Conservation (phyloP, 805 yeast species). For the Cyberlindnera mississippiensis region DNA sequence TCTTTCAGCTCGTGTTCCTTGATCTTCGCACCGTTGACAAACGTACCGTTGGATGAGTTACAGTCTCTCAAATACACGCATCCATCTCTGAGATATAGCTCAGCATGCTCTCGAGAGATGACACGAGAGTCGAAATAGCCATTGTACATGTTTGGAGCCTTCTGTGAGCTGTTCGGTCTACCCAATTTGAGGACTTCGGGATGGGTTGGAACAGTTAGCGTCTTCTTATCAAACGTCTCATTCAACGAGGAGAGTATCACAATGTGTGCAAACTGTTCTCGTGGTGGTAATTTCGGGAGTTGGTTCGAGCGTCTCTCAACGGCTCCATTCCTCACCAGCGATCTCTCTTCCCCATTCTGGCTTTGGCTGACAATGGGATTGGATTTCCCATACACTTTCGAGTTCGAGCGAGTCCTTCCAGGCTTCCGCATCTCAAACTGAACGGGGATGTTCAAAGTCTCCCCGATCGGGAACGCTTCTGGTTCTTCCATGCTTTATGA, state of each 20-base stretch:
- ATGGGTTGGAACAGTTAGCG: constrained; percentile 68
- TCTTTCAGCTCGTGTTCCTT: constrained; percentile 59
- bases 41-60: constrained; percentile 93
- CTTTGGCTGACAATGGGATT: constrained; percentile 4
- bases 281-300: neutral
- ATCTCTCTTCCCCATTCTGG: constrained; percentile 1
- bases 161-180: constrained; percentile 67
- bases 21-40: constrained; percentile 72
- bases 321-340: neutral
- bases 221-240: constrained; percentile 77
- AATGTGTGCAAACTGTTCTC: constrained; percentile 42
- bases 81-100: constrained; percentile 73
- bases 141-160: constrained; percentile 60
- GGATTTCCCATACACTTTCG: constrained; percentile 13
- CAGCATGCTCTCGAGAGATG: constrained; percentile 90
- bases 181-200: constrained; percentile 89
- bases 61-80: constrained; percentile 76
- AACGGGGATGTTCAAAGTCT: no score
- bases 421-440: no score
- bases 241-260: constrained; percentile 75
- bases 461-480: no score
- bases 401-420: constrained; percentile 8
- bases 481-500: no score
- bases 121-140: constrained; percentile 95
- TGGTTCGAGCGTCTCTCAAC: neutral